Base-by-base conservation (phyloP, 495 filamentous ascomycete species). In the Aspergillus panamensis region DNA sequence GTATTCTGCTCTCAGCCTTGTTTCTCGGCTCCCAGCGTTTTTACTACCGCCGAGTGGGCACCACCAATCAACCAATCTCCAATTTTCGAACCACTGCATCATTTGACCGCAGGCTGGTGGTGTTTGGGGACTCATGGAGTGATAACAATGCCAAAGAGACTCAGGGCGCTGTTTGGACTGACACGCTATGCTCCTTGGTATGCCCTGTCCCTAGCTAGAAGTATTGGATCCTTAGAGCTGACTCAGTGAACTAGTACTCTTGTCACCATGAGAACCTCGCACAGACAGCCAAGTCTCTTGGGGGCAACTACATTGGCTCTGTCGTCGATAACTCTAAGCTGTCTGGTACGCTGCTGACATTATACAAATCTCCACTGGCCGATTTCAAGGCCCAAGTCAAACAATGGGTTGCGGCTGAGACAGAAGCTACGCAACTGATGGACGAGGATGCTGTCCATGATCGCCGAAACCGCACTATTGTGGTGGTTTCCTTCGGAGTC, bases 121-220 rank as follows among this genome's bases (percentile, higher is more conserved):
- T 79, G 3, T 81, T 79, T 57, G 76, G 77, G 1, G 77, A 81
- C 59, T 77, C 78, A 13, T 80, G 76, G 78, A 79, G 76, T 39
- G 77, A 77, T 50, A 75, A 75, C 61, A 65, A 74, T 62, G 66
- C 72, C 7, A 67, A 66, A 21, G 64, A 72, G 2, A 48, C 60
- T 5, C 72, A 72, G 53, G 76, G 75, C 19, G 63, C 63, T 37
- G 65, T 73, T 4, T 81, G 75, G 76, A 77, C 74, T 21, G 74
- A 79, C 58, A 73, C 70, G 67, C 69, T 81, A 21, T 80, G 78
- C 62, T 66, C 61, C 14, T 67, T 67, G 65, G 76, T 79, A 70
- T 60, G 57, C 48, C 13, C 12, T 30, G 9, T 48, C 20, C 50
- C 49, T 35, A 44, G 55, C 32, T 35, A n/a, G 29, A 29, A 45